Evolutionary conservation across 2,329 filamentous ascomycete species (phyloP).

Genomic region (Sporothrix brunneoviolacea): DNA sequence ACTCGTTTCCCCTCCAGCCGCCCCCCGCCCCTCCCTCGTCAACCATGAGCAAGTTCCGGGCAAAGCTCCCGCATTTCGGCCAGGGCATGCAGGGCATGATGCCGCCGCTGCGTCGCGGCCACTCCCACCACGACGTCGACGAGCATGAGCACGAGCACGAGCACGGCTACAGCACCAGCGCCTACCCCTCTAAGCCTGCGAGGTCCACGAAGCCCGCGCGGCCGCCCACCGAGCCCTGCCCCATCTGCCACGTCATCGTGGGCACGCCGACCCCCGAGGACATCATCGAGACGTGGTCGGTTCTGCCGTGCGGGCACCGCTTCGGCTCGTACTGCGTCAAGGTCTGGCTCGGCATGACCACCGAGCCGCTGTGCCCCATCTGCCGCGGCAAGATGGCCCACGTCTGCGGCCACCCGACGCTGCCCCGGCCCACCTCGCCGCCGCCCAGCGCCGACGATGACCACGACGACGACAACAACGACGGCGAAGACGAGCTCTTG

Average conservation of each 20-base stretch:
- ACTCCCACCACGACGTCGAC: no score
- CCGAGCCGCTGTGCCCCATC: conserved; percentile 33
- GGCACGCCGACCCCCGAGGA: conserved; percentile 32
- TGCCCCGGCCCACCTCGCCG: conserved; percentile 19
- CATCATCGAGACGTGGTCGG: conserved; percentile 33
- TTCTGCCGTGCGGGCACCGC: conserved; percentile 36
- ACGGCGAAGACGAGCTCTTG: not conserved
- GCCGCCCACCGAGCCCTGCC: conserved; percentile 24
- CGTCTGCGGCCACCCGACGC: conserved; percentile 28
- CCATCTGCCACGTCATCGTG: conserved; percentile 38
- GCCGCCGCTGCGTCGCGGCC: no score
- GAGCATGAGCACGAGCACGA: no score
- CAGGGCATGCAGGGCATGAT: no score
- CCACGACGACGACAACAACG: not conserved
- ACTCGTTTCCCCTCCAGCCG: no score
- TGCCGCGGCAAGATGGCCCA: conserved; percentile 30
- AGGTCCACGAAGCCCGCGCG: no score
- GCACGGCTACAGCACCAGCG: no score
- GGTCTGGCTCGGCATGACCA: conserved; percentile 33
- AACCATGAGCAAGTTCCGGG: no score
- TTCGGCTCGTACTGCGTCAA: conserved; percentile 40
- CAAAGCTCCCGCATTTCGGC: no score
- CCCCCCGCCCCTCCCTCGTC: no score
- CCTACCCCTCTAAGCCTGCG: no score
- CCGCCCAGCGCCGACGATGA: not conserved